These are phyloP conservation scores for Pelagomonas calceolata DNA, from an alignment of 108 stramenopile genomes.

Conservation along the genomic window DNA sequence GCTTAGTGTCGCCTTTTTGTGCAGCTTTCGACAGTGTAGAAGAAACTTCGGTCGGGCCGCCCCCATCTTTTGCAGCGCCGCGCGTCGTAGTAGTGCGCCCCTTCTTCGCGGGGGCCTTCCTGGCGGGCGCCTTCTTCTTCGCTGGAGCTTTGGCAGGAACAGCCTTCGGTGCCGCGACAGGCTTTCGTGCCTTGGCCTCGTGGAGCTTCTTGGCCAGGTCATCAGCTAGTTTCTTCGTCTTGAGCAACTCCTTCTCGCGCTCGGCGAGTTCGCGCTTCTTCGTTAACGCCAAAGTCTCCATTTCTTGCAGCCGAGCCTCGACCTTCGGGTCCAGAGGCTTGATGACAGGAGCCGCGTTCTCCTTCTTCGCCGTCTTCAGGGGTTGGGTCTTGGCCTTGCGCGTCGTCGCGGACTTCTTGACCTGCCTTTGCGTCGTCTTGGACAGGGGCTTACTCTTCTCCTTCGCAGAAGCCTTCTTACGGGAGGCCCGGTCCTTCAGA, in stretches of 20 bases:
- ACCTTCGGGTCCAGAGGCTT: too few species aligned
- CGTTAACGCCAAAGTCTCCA: too few species aligned
- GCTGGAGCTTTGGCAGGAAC: background rate
- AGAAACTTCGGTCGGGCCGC: background rate
- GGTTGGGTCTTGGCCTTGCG: slow-evolving; percentile 1
- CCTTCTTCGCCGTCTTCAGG: too few species aligned
- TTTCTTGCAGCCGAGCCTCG: too few species aligned
- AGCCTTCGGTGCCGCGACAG: too few species aligned
- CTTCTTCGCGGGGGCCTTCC: too few species aligned
- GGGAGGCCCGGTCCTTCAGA: slow-evolving; percentile 5
- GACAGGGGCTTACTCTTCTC: background rate
- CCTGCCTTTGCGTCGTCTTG: background rate
- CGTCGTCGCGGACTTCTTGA: slow-evolving; percentile 18
- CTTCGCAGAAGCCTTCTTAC: too few species aligned
- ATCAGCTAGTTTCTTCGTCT: background rate
- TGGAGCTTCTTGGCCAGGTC: background rate
- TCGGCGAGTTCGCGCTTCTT: too few species aligned
- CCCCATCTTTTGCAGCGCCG: background rate
- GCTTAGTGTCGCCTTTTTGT: background rate
- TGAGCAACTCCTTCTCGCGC: background rate
- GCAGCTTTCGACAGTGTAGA: background rate
- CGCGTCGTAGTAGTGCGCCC: too few species aligned
- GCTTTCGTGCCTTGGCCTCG: background rate
- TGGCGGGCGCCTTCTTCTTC: background rate
- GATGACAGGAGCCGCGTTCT: too few species aligned